phyloP scores from a whole-genome alignment of 2,329 filamentous ascomycete species.

The Aspergillus brunneoviolaceus region DNA sequence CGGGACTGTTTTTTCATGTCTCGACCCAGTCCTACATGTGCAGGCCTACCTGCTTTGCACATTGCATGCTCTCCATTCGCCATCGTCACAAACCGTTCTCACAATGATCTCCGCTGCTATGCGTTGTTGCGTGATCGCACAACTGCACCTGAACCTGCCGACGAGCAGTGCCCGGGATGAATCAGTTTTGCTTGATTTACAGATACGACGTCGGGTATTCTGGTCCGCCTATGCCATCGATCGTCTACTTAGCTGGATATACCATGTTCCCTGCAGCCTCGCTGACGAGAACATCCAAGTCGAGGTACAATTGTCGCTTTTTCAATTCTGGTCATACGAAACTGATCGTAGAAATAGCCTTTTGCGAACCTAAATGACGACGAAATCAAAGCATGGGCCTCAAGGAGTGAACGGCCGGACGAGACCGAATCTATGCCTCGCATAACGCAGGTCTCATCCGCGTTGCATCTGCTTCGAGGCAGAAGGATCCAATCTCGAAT shows the following conservation, averaged over 20 bases:
- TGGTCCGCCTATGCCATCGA: conserved; percentile 8
- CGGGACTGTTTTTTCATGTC: conserved; percentile 1
- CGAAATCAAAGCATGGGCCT: neutral
- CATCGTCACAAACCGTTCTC: conserved; percentile 3
- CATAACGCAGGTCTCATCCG: conserved; percentile 1
- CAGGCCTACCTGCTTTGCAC: conserved; percentile 7
- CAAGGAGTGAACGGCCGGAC: neutral
- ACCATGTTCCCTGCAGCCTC: conserved; percentile 4
- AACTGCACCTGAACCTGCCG: neutral
- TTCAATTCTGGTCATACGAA: too few species aligned
- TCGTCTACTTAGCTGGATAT: conserved; percentile 4
- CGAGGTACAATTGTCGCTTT: neutral
- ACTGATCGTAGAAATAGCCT: neutral
- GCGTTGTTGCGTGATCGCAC: conserved; percentile 6
- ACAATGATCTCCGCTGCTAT: conserved; percentile 5
- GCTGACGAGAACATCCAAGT: conserved; percentile 3
- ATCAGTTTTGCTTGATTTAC: neutral
- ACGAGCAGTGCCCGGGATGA: neutral
- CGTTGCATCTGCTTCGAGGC: neutral
- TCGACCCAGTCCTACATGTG: conserved; percentile 1
- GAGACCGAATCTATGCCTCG: neutral
- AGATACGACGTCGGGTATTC: conserved; percentile 3
- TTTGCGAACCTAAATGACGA: conserved; percentile 7
- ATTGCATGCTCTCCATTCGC: conserved; percentile 3
- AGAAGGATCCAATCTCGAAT: conserved; percentile 2